Conservation (phyloP, 495 filamentous ascomycete genomes). For the Aspergillus hancockii region DNA sequence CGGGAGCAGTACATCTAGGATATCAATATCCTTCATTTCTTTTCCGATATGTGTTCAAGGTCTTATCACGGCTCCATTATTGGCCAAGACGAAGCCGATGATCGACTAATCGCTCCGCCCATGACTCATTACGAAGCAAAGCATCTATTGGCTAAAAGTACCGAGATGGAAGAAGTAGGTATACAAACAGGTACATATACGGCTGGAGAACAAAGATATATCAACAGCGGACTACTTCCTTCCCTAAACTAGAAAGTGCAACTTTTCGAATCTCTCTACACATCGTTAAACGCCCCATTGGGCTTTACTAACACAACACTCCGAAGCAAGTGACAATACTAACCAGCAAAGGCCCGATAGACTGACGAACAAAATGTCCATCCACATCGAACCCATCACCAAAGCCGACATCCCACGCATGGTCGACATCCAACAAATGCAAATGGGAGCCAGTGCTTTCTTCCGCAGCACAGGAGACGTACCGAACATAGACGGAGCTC, state of each 20-base stretch:
- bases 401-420: slow-evolving; percentile 5
- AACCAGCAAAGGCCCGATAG: background rate
- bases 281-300: no score
- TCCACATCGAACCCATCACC: slow-evolving; percentile 1
- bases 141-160: background rate
- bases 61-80: background rate
- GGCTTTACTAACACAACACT: no score
- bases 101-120: background rate
- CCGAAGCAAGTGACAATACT: no score
- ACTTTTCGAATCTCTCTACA: no score
- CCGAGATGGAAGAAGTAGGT: background rate
- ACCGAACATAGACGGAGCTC: background rate
- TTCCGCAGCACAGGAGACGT: background rate
- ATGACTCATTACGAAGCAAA: background rate
- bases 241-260: no score
- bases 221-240: no score
- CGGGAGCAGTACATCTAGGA: no score
- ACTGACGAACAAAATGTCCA: background rate
- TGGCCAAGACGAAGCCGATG: background rate
- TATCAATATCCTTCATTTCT: background rate
- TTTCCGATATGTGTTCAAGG: background rate
- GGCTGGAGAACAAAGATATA: background rate
- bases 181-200: background rate
- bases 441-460: background rate
- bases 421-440: background rate